Percentiles rank a stretch among this genome's conserved stretches.
phyloP scores from a whole-genome alignment of 2,329 filamentous ascomycete species.

The Ramichloridium luteum region DNA sequence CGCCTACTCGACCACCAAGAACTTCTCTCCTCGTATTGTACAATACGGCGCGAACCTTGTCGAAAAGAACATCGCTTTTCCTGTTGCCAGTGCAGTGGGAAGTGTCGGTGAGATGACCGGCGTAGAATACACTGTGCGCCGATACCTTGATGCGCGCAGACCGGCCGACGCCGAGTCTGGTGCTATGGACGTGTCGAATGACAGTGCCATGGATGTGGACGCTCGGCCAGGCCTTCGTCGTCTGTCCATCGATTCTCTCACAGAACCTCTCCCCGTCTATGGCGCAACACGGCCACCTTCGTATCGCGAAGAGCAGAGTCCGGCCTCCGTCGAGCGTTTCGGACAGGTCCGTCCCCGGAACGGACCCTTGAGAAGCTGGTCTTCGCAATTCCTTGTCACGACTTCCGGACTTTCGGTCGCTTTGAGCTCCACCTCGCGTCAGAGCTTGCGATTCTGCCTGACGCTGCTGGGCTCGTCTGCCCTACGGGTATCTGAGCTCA shows the following conservation, averaged over 20 bases:
- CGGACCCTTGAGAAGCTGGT: slow-evolving; percentile 46
- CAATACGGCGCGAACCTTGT: slow-evolving; percentile 80
- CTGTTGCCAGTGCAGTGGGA: slow-evolving; percentile 75
- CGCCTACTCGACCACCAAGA: slow-evolving; percentile 77
- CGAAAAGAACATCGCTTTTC: slow-evolving; percentile 70
- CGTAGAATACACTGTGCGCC: slow-evolving; percentile 73
- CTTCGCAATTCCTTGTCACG: slow-evolving; percentile 60
- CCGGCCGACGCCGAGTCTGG: slow-evolving; percentile 38
- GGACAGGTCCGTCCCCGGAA: slow-evolving; percentile 11
- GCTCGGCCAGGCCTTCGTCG: slow-evolving; percentile 41
- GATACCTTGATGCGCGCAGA: slow-evolving; percentile 56
- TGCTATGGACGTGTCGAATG: slow-evolving; percentile 22
- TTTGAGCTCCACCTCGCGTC: slow-evolving; percentile 77
- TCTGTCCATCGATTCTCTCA: slow-evolving; percentile 40
- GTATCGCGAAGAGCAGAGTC: slow-evolving; percentile 25
- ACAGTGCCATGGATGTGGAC: slow-evolving; percentile 39
- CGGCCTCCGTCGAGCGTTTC: slow-evolving; percentile 16
- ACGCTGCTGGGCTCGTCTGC: slow-evolving; percentile 72
- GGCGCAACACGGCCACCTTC: slow-evolving; percentile 50
- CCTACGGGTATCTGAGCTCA: slow-evolving; percentile 62
- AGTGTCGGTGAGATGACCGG: slow-evolving; percentile 75
- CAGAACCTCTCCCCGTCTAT: slow-evolving; percentile 72
- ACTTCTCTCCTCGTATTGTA: slow-evolving; percentile 78
- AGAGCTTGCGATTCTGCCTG: slow-evolving; percentile 74
- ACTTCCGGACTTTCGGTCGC: slow-evolving; percentile 85